Base-by-base conservation (phyloP, 2,329 filamentous ascomycete species). In the Calonectria naviculata region DNA sequence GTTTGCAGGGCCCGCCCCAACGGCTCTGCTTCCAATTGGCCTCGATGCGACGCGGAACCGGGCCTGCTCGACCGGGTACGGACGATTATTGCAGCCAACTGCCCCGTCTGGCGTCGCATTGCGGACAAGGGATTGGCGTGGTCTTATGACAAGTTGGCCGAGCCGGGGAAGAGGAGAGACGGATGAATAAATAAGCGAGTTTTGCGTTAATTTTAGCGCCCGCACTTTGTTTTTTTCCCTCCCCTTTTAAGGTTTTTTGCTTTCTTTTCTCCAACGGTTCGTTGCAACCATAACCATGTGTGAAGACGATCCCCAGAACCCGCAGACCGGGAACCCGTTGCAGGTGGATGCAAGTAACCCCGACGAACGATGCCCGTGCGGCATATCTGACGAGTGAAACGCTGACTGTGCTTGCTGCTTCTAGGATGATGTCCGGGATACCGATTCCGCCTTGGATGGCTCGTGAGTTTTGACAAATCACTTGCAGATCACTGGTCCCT, bases 281-380 rank as follows among this genome's bases (percentile, higher is more conserved):
- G 9, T 31, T 44, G 38, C 56, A 61, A 61, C 56, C 56, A 61
- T 61, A 61, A 61, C 56, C 56, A 61, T 61, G 56, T 61, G 56
- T 61, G 56, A 61, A 61, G 38, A 61, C 56, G 56, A 61, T 44
- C 36, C 56, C 36, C 56, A 61, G 5, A 31, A 44, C 26, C 19
- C 56, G 36, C 38, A 29, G 24, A 9, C 56, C 7, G 38, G 38
- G 7, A 44, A 61, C 31, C 36, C 36, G 19, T 44, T 61, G 56
- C 56, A 61, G 26, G 56, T 61, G 38, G 56, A 61, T 44, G 56
- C 31, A 24, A 44, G 56, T 61, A 28, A 21, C n/a, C 9, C 34
- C 34, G 34, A 36, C 10, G 34, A 36, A 36, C 34, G 34, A 36
- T 36, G 34, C 34, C 34, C 34, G 34, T 36, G 9, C 34, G 34